A percentile compares a stretch with the other conserved stretches of the same genome.
These are phyloP conservation scores for Coffea canephora DNA, from an alignment of 257 asterid genomes.

Conservation along the genomic window DNA sequence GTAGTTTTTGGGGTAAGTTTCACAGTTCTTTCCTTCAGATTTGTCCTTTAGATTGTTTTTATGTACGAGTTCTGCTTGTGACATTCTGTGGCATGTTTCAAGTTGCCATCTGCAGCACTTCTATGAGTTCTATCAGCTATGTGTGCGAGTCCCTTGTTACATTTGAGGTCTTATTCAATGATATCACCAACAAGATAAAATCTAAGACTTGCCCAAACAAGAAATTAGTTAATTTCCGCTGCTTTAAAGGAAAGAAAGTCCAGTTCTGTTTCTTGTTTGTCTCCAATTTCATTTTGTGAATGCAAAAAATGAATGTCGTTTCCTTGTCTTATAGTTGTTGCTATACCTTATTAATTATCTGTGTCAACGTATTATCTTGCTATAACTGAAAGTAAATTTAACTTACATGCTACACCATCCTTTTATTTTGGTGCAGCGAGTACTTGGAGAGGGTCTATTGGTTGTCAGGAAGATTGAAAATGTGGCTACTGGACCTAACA, in stretches of 20 bases:
- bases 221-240: not conserved
- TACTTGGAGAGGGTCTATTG: slow-evolving; percentile 89
- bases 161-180: not conserved
- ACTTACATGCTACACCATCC: not conserved
- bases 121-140: not conserved
- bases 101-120: not conserved
- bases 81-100: not conserved
- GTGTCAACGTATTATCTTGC: not conserved
- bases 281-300: not conserved
- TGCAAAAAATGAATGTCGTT: not conserved
- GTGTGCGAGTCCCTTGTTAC: not conserved
- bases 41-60: not conserved
- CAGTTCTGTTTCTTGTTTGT: not conserved
- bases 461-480: slow-evolving; percentile 87
- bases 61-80: not conserved
- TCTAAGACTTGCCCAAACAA: not conserved
- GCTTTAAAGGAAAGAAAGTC: not conserved
- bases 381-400: not conserved
- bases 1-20: slow-evolving; percentile 90
- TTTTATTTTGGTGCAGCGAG: slow-evolving; percentile 58
- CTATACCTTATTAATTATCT: not conserved
- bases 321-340: not conserved
- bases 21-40: slow-evolving; percentile 10
- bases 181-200: not conserved
- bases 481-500: slow-evolving; percentile 87